Conservation (phyloP, 2,329 filamentous ascomycete genomes). For the Neonectria neomacrospora region DNA sequence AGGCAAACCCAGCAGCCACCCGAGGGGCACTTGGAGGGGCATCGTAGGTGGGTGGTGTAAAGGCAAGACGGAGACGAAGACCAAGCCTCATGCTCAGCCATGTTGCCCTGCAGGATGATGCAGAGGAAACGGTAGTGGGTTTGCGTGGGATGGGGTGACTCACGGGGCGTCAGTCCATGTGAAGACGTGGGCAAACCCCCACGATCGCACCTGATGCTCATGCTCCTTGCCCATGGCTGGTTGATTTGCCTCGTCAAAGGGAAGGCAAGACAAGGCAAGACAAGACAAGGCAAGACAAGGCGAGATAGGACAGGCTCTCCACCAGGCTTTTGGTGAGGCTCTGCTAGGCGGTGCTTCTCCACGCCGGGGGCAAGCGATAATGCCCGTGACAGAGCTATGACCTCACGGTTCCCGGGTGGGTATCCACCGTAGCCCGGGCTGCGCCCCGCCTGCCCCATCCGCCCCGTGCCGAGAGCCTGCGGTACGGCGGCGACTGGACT, state of each 20-base stretch:
- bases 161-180: slow-evolving; percentile 79
- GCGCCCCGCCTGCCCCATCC: slow-evolving; percentile 33
- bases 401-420: slow-evolving; percentile 28
- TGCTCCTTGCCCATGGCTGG: slow-evolving; percentile 14
- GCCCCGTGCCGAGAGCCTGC: slow-evolving; percentile 29
- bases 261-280: background rate
- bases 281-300: background rate
- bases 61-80: background rate
- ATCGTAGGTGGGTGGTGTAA: background rate
- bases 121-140: slow-evolving; percentile 5
- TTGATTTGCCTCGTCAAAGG: too few species aligned
- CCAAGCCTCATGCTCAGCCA: slow-evolving; percentile 15
- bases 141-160: slow-evolving; percentile 51
- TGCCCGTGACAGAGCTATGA: slow-evolving; percentile 28
- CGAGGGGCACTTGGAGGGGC: background rate
- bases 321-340: slow-evolving; percentile 12
- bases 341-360: slow-evolving; percentile 18
- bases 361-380: background rate
- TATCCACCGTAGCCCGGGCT: slow-evolving; percentile 21
- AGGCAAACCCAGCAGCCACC: slow-evolving; percentile 6
- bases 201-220: slow-evolving; percentile 67
- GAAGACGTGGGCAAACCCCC: slow-evolving; percentile 77
- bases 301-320: background rate
- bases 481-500: background rate
- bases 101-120: slow-evolving; percentile 12